Evolutionary conservation across 139 green algal species (phyloP).

Genomic region (Spirogloea muscicola): DNA sequence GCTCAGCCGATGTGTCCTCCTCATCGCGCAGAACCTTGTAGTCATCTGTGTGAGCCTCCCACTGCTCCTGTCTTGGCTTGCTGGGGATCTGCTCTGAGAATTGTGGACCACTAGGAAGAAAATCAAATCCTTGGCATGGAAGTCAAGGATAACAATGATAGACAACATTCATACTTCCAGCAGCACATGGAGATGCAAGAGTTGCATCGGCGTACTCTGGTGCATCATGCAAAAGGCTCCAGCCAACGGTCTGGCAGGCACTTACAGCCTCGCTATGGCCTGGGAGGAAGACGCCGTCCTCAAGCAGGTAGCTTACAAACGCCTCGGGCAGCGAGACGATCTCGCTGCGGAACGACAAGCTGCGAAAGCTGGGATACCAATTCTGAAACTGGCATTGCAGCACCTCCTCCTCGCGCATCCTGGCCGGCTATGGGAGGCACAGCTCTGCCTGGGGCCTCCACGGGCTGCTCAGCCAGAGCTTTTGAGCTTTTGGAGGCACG

Average conservation of each 20-base stretch:
- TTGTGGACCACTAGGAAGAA: background rate
- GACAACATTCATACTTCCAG: background rate
- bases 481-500: no score
- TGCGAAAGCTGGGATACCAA: constrained; percentile 27
- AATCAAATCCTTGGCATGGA: background rate
- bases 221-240: background rate
- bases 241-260: background rate
- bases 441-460: no score
- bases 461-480: no score
- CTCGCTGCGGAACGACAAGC: constrained; percentile 16
- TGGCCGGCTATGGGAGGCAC: no score
- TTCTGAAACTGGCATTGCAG: constrained; percentile 37
- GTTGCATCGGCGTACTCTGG: background rate
- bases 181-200: background rate
- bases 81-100: background rate
- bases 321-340: constrained; percentile 20
- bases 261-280: constrained; percentile 21
- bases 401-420: constrained; percentile 27
- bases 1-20: constrained; percentile 6
- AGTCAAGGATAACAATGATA: background rate
- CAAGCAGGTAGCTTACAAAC: constrained; percentile 28
- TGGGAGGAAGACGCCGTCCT: constrained; percentile 36
- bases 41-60: constrained; percentile 17
- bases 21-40: constrained; percentile 3
- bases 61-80: no score